Conservation (phyloP, 192 early-diverging fungal genomes). For the Rhizophagus clarus region DNA sequence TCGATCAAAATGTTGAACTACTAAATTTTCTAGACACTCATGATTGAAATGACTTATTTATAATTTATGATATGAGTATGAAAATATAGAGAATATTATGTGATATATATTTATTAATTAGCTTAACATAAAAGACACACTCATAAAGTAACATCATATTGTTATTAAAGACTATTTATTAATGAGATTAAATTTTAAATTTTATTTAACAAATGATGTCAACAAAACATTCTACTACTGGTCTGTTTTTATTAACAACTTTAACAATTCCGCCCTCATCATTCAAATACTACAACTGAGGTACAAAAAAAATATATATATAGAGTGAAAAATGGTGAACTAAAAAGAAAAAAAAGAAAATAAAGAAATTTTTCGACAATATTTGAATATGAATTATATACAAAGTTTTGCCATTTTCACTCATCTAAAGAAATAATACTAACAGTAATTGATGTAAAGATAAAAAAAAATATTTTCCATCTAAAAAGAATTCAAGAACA, state of each 20-base stretch:
- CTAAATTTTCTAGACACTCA: too few relatives aligned
- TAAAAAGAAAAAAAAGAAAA: background rate
- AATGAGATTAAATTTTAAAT: background rate
- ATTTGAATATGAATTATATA: slow-evolving; percentile 1
- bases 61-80: too few relatives aligned
- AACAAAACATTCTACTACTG: background rate
- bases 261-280: background rate
- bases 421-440: background rate
- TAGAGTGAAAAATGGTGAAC: background rate
- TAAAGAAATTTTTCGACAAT: background rate
- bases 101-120: too few relatives aligned
- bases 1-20: too few relatives aligned
- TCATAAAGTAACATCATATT: too few relatives aligned
- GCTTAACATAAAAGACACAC: too few relatives aligned
- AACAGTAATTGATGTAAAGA: background rate
- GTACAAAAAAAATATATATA: background rate
- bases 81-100: too few relatives aligned
- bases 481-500: background rate
- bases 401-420: background rate
- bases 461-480: background rate
- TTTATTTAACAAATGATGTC: background rate
- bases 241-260: background rate
- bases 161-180: background rate
- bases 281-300: background rate
- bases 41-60: too few relatives aligned